These are phyloP conservation scores for Rhizopus delemar DNA, from an alignment of 371 early-diverging fungal genomes.

Conservation along the genomic window DNA sequence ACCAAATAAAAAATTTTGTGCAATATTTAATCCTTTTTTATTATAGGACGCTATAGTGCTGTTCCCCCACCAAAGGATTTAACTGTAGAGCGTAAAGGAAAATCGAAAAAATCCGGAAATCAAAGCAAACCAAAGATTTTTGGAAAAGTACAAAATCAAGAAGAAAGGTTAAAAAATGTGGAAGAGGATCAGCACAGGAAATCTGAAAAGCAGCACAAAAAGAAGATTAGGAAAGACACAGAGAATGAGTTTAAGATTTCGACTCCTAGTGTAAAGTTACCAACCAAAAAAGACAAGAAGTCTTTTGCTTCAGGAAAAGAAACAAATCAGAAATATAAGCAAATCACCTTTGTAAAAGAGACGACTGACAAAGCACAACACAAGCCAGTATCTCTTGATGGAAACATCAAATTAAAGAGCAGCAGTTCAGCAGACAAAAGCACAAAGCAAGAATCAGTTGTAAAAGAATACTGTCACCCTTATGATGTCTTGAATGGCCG, in stretches of 20 bases:
- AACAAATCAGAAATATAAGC: too few species aligned
- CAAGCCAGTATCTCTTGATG: neutral
- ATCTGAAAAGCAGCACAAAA: neutral
- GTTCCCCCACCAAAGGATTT: conserved; percentile 19
- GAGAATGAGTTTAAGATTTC: conserved; percentile 1
- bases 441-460: neutral
- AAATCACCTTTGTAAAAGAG: too few species aligned
- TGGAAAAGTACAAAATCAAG: neutral
- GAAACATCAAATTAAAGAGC: neutral
- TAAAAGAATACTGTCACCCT: conserved; percentile 30
- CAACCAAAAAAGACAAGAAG: conserved; percentile 1
- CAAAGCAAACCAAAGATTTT: neutral
- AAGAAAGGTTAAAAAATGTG: neutral
- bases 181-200: neutral
- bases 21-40: neutral
- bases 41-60: conserved; percentile 23
- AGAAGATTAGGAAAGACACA: neutral
- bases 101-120: conserved; percentile 10
- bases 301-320: neutral
- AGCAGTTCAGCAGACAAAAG: neutral
- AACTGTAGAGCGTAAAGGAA: neutral
- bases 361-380: neutral
- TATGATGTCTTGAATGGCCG: conserved; percentile 26
- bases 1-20: neutral
- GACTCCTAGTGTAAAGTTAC: conserved; percentile 1